These are phyloP conservation scores for Ceratorhiza oryzae-sativae DNA, from an alignment of 1,284 basidiomycete genomes.

Conservation along the genomic window DNA sequence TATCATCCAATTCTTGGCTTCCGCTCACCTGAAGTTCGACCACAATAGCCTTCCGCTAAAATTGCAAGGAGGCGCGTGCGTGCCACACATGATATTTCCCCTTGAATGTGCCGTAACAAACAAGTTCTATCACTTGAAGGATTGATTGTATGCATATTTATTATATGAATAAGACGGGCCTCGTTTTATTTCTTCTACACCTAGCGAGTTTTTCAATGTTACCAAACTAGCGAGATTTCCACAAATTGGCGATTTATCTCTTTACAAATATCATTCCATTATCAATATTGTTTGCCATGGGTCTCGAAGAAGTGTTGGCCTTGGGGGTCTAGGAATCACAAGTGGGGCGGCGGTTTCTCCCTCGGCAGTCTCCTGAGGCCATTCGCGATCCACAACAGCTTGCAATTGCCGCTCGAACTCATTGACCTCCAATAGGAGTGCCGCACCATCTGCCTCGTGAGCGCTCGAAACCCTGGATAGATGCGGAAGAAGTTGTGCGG, in stretches of 20 bases:
- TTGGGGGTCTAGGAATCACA: background rate
- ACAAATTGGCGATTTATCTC: no score
- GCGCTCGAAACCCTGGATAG: constrained; percentile 67
- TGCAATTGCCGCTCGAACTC: constrained; percentile 62
- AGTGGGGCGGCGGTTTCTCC: background rate
- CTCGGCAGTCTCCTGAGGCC: background rate
- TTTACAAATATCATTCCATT: background rate
- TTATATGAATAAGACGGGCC: no score
- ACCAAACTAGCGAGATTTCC: no score
- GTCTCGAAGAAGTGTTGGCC: background rate
- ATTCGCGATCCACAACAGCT: constrained; percentile 60
- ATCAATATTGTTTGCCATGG: constrained; percentile 9
- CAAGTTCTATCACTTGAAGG: no score
- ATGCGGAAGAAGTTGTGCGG: constrained; percentile 68
- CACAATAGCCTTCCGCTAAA: background rate
- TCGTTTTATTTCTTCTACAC: no score
- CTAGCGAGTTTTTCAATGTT: no score
- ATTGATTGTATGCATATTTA: no score
- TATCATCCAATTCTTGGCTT: no score
- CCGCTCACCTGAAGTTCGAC: background rate
- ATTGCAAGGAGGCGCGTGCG: background rate
- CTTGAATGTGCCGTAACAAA: no score
- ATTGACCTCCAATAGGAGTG: constrained; percentile 61
- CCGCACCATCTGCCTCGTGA: constrained; percentile 64
- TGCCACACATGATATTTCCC: no score